Base-by-base conservation (phyloP, 768 basidiomycete genomes). In the Auricularia cornea region DNA sequence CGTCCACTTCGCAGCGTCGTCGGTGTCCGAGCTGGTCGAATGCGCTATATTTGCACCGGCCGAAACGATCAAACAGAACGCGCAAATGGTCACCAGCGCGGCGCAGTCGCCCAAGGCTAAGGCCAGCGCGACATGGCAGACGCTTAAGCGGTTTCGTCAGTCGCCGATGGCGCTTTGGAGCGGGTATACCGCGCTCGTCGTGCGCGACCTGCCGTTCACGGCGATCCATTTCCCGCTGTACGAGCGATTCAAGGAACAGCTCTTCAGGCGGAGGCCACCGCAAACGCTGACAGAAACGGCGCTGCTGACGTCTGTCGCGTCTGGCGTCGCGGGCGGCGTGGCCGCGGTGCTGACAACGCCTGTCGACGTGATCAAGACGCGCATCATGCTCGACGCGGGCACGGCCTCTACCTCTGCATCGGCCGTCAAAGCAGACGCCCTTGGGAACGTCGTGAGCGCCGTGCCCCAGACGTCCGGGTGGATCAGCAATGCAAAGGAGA, bases 201-300 rank as follows among this genome's bases (percentile, higher is more conserved):
- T 48, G 57, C 61, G 30, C 3, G 68, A 98, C 94, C 94, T 99
- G 48, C 96, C 96, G 2, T 98, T 98, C 79, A 94, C 93, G 2
- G 94, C 92, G 2, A 78, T 98, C 23, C 96, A 98, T 71, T 98
- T 98, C 73, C 96, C 97, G 3, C 75, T 98, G 26, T 99, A 98
- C 70, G 97, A 98, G 75, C 77, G 84, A 33, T 78, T 99, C 66
- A 98, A 98, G 73, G 64, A 78, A 4, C 79, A 80, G 31, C 76
- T 94, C 16, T 23, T 87, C 93, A 6, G 71, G 72, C 14, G 72
- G 77, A 38, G 68, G 89, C 1, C 74, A 78, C n/a, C 76, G 85
- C 33, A 84, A 86, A 64, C 79, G 81, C 91, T 8, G 83, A 83
- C 66, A 84, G 85, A 2, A 82, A 87, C 65, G 88, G 92, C 74